Evolutionary conservation across 2,329 filamentous ascomycete species (phyloP).

Genomic region (Cladophialophora exuberans): DNA sequence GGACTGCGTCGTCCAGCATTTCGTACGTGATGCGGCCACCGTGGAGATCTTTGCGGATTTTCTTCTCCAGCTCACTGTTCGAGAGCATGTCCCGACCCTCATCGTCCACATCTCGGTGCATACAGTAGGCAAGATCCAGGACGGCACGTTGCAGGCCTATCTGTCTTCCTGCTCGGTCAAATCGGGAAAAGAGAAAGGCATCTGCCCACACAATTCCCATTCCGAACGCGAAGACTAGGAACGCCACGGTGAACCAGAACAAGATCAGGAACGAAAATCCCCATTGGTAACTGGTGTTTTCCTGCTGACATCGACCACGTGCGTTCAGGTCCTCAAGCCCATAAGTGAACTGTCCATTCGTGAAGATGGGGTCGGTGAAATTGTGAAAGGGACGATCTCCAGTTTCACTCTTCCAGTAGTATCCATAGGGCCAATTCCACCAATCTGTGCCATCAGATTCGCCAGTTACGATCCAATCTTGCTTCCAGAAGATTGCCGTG

Average conservation of each 20-base stretch:
- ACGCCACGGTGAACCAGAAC: slow-evolving; percentile 37
- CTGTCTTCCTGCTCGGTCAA: slow-evolving; percentile 36
- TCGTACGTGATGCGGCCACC: slow-evolving; percentile 17
- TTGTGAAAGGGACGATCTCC: slow-evolving; percentile 12
- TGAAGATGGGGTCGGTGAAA: slow-evolving; percentile 9
- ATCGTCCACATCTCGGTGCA: slow-evolving; percentile 19
- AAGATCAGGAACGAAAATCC: slow-evolving; percentile 43
- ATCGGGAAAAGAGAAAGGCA: slow-evolving; percentile 35
- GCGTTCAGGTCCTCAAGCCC: slow-evolving; percentile 10
- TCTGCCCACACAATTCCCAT: slow-evolving; percentile 44
- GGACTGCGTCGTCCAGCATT: slow-evolving; percentile 11
- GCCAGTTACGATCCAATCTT: background rate
- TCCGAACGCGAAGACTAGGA: slow-evolving; percentile 37
- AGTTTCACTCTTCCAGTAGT: background rate
- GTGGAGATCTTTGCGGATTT: slow-evolving; percentile 11
- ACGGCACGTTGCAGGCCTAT: slow-evolving; percentile 38
- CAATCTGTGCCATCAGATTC: background rate
- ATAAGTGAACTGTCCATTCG: slow-evolving; percentile 16
- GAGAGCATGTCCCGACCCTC: slow-evolving; percentile 14
- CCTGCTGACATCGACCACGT: slow-evolving; percentile 27
- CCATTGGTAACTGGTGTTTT: slow-evolving; percentile 39
- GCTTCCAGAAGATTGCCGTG: slow-evolving; percentile 20
- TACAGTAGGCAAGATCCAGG: slow-evolving; percentile 25
- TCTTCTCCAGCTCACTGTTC: slow-evolving; percentile 11
- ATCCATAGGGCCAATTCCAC: slow-evolving; percentile 14